Percentiles rank a stretch among this genome's conserved stretches.
phyloP scores from a whole-genome alignment of 768 basidiomycete genomes.

The Leccinum variicolor region DNA sequence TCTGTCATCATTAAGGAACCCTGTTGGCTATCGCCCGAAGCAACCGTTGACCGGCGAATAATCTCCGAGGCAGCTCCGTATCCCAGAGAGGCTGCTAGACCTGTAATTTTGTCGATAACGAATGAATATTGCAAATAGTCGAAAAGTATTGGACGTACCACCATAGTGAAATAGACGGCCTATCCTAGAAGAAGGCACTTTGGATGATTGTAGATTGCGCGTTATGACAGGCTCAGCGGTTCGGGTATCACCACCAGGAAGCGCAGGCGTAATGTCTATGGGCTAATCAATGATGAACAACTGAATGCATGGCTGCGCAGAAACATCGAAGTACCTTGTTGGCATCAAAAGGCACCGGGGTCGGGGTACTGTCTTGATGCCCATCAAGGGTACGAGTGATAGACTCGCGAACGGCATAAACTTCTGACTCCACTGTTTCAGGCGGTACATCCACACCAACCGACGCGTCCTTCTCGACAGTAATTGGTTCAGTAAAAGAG shows the following conservation, averaged over 20 bases:
- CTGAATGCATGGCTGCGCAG: not conserved
- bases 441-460: not conserved
- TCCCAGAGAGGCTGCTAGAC: slow-evolving; percentile 84
- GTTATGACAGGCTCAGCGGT: not conserved
- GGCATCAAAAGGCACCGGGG: not conserved
- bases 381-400: too few species aligned
- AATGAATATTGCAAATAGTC: not conserved
- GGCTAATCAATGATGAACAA: slow-evolving; percentile 3
- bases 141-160: slow-evolving; percentile 42
- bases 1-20: slow-evolving; percentile 83
- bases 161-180: slow-evolving; percentile 94
- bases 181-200: slow-evolving; percentile 85
- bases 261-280: not conserved
- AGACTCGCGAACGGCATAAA: not conserved
- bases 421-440: not conserved
- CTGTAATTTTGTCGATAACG: slow-evolving; percentile 38
- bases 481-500: not conserved
- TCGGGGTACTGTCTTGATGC: not conserved
- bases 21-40: slow-evolving; percentile 29
- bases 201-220: slow-evolving; percentile 70
- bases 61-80: slow-evolving; percentile 90
- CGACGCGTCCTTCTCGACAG: not conserved
- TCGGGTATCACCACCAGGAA: not conserved
- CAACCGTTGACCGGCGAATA: slow-evolving; percentile 59
- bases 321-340: slow-evolving; percentile 3